Evolutionary conservation across 805 yeast genomes (phyloP).

Genomic region (Candida tibetensis): DNA sequence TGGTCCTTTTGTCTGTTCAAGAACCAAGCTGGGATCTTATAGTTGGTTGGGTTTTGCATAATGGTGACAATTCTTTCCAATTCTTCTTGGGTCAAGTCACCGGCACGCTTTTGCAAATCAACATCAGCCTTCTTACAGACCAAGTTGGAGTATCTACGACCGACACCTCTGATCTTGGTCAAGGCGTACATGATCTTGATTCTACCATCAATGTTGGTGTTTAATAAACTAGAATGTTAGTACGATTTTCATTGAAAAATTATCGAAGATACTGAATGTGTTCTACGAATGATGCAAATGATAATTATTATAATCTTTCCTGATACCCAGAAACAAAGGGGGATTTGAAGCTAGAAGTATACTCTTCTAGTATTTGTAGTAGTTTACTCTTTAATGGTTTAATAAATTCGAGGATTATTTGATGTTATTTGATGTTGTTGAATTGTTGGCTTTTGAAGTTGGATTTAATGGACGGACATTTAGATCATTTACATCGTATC

Average conservation of each 20-base stretch:
- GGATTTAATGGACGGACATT: too few relatives aligned
- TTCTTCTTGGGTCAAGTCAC: conserved; percentile 99
- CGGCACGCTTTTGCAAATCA: conserved; percentile 97
- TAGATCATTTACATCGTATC: too few relatives aligned
- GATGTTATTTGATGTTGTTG: too few relatives aligned
- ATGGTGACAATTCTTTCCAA: conserved; percentile 99
- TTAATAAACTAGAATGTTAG: conserved; percentile 76
- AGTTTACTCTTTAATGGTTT: too few relatives aligned
- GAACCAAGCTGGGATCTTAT: conserved; percentile 99
- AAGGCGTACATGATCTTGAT: conserved; percentile 99
- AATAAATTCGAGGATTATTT: too few relatives aligned
- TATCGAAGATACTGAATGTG: too few relatives aligned
- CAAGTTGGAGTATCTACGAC: conserved; percentile 99
- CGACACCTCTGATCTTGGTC: conserved; percentile 99
- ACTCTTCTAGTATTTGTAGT: too few relatives aligned
- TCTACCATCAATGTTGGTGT: conserved; percentile 99
- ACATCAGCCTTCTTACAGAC: conserved; percentile 99
- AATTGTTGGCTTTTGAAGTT: too few relatives aligned
- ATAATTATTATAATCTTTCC: too few relatives aligned
- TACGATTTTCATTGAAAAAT: conserved; percentile 11
- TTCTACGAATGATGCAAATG: too few relatives aligned
- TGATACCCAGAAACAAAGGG: too few relatives aligned
- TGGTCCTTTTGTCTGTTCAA: conserved; percentile 99
- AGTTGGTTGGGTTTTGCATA: conserved; percentile 99
- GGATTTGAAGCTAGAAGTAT: too few relatives aligned